phyloP scores from a whole-genome alignment of 2,329 filamentous ascomycete genomes.

The Apiospora aurea region DNA sequence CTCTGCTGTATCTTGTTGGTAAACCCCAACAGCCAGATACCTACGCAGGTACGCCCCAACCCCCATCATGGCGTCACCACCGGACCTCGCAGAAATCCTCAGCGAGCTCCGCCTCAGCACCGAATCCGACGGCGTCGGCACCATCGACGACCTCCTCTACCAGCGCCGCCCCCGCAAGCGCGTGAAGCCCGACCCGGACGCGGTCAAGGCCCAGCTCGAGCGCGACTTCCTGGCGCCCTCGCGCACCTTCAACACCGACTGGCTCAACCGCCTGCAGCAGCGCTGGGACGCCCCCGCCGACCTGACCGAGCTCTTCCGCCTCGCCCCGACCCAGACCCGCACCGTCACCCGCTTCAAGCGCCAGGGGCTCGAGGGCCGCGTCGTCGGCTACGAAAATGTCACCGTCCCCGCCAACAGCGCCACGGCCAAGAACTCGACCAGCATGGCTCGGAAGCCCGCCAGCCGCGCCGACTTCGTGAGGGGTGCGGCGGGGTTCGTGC shows the following conservation, averaged over 20 bases:
- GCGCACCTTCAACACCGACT: conserved; percentile 78
- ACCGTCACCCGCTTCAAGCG: conserved; percentile 94
- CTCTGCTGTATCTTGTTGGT: conserved; percentile 8
- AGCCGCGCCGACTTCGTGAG: conserved; percentile 89
- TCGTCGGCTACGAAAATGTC: conserved; percentile 93
- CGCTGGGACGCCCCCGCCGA: conserved; percentile 84
- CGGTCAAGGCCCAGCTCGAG: conserved; percentile 76
- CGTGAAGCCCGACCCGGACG: conserved; percentile 61
- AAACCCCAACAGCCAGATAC: neutral
- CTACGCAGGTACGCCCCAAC: neutral
- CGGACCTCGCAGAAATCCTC: conserved; percentile 55
- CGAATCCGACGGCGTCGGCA: conserved; percentile 39
- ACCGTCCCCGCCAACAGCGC: conserved; percentile 89
- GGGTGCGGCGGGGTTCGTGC: conserved; percentile 91
- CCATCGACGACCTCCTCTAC: conserved; percentile 67
- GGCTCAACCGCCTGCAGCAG: conserved; percentile 90
- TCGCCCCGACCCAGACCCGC: conserved; percentile 89
- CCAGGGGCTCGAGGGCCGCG: conserved; percentile 89
- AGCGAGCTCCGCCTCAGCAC: conserved; percentile 56
- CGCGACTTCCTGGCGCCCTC: conserved; percentile 81
- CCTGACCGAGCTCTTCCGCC: conserved; percentile 82
- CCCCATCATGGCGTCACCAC: conserved; percentile 18
- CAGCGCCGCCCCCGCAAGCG: conserved; percentile 50
- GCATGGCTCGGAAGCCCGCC: conserved; percentile 84
- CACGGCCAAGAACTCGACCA: conserved; percentile 95